Evolutionary conservation across 495 filamentous ascomycete species (phyloP).

Genomic region (Podospora fimiseda): DNA sequence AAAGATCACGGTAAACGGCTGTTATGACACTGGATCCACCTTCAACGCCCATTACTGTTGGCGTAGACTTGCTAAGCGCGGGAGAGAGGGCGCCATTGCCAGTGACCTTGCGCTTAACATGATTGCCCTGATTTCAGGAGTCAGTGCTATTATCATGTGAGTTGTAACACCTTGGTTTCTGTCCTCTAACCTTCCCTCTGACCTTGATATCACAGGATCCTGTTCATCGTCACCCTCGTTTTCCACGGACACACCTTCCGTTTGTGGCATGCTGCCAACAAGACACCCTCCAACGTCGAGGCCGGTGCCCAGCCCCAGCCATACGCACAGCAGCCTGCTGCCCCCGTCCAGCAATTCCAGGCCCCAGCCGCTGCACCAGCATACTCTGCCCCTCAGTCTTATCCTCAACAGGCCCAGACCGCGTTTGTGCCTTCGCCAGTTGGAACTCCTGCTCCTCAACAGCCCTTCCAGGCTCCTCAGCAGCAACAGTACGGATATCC

Average conservation of each 20-base stretch:
- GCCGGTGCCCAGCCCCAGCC: slow-evolving; percentile 20
- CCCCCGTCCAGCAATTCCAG: slow-evolving; percentile 6
- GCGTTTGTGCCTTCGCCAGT: slow-evolving; percentile 2
- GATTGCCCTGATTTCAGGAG: too few species aligned
- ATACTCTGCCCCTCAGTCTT: slow-evolving; percentile 5
- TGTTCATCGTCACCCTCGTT: slow-evolving; percentile 40
- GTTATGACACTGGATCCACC: slow-evolving; percentile 34
- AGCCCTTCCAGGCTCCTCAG: not conserved
- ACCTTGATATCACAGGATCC: slow-evolving; percentile 32
- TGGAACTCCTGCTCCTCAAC: slow-evolving; percentile 6
- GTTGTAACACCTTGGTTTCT: too few species aligned
- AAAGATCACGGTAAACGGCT: slow-evolving; percentile 24
- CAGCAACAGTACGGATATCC: slow-evolving; percentile 1
- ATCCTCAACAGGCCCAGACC: slow-evolving; percentile 5
- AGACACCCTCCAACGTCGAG: slow-evolving; percentile 24
- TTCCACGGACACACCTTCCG: slow-evolving; percentile 39
- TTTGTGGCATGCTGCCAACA: slow-evolving; percentile 25
- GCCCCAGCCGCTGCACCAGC: slow-evolving; percentile 6
- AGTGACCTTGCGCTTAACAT: slow-evolving; percentile 26
- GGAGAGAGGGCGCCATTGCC: slow-evolving; percentile 21
- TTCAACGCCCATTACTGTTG: slow-evolving; percentile 34
- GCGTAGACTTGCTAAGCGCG: slow-evolving; percentile 16
- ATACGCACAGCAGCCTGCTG: slow-evolving; percentile 7
- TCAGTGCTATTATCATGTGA: slow-evolving; percentile 37
- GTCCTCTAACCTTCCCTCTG: too few species aligned